Base-by-base conservation (phyloP, 2,329 filamentous ascomycete genomes). In the Penicillium paneum region DNA sequence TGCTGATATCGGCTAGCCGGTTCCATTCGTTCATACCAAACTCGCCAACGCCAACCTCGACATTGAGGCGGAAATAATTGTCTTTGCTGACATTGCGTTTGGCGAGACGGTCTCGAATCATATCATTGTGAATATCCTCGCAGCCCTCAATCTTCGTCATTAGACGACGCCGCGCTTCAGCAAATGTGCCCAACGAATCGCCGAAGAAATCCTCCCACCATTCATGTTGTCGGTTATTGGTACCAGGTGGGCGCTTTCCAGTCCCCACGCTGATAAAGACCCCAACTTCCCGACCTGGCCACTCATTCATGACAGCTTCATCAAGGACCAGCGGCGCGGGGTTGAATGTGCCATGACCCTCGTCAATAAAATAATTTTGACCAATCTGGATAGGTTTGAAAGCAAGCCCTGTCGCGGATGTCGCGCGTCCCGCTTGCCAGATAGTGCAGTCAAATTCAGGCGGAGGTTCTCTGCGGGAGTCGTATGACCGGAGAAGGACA, bases 1-100 rank as follows among this genome's bases (percentile, higher is more conserved):
- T 97, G 76, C 90, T 96, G 75, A 99, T 97, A 49, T 97, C 93
- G 26, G 90, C 88, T n/a, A 97, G 78, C 3, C 92, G 85, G 65
- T 90, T 84, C 94, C 94, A 99, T 71, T 97, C 94, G 69, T 97
- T 99, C 91, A 99, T 97, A 48, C 90, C 93, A 71, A 97, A 97
- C 69, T 97, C 94, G 49, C 93, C 92, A 3, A 97, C 92, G 1
- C 93, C 94, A 15, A 96, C 87, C 69, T 97, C 92, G 38, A 97
- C 94, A 61, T 99, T 99, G n/a, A 97, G 79, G 8, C 94, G 88
- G 71, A 91, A 96, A 76, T 99, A 99, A 71, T 95, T 90, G 55
- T 97, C 92, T 48, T 84, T 83, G 64, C 89, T 92, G 56, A 97
- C 90, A 26, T 88, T 85, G 32, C 91, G 85, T 70, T 86, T 89